Evolutionary conservation across 2,329 filamentous ascomycete species (phyloP).

Genomic region (Sclerotinia spermophila): DNA sequence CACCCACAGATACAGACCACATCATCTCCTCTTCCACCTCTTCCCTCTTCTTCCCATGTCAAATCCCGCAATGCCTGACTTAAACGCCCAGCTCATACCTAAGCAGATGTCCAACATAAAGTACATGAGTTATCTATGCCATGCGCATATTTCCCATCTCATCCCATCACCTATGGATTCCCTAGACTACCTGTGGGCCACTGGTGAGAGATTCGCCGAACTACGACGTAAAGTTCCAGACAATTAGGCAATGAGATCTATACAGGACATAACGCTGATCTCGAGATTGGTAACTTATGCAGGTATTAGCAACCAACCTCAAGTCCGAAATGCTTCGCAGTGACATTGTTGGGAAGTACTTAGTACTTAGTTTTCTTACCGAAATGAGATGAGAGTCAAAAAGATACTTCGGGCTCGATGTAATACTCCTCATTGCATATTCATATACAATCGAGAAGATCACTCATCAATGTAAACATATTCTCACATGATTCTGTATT

Average conservation of each 20-base stretch:
- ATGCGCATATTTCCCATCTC: not conserved
- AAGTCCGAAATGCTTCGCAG: not conserved
- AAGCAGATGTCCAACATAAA: not conserved
- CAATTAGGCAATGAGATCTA: not conserved
- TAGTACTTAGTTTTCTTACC: not conserved
- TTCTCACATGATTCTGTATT: not conserved
- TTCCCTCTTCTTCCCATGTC: no score
- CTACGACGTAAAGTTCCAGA: not conserved
- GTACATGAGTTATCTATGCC: no score
- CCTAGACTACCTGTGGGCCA: not conserved
- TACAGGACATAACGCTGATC: not conserved
- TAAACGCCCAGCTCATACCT: not conserved
- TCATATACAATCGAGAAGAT: not conserved
- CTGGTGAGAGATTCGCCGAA: not conserved
- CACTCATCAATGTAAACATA: not conserved
- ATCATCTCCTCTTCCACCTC: not conserved
- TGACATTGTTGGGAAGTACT: not conserved
- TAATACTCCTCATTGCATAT: not conserved
- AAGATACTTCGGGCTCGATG: not conserved
- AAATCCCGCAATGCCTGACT: no score
- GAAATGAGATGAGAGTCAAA: not conserved
- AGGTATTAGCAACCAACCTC: not conserved
- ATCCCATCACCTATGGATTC: not conserved
- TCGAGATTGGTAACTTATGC: not conserved
- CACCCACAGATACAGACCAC: not conserved